Conservation (phyloP, 352 stramenopile genomes). For the Plasmopara muralis region DNA sequence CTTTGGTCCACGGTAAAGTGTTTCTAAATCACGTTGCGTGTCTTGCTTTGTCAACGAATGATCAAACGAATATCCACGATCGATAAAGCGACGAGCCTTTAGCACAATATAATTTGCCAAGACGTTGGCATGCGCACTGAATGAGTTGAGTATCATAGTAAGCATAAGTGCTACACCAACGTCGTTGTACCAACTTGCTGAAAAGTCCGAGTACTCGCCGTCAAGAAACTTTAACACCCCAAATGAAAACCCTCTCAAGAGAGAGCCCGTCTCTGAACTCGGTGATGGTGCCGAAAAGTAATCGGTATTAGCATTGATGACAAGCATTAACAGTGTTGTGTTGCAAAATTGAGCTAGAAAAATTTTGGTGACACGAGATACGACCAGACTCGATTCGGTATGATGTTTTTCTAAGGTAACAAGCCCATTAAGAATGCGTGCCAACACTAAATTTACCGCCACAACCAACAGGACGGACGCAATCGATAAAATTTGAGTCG, state of each 20-base stretch:
- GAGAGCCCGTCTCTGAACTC: constrained; percentile 14
- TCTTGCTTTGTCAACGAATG: constrained; percentile 61
- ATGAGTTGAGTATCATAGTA: constrained; percentile 78
- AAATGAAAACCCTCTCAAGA: constrained; percentile 18
- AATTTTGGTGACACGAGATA: constrained; percentile 69
- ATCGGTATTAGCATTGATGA: constrained; percentile 73
- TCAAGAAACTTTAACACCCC: constrained; percentile 44
- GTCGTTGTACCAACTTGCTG: constrained; percentile 69
- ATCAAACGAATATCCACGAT: constrained; percentile 61
- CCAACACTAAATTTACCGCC: constrained; percentile 58
- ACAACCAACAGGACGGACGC: constrained; percentile 68
- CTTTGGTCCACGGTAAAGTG: constrained; percentile 64
- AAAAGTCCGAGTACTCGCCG: constrained; percentile 77
- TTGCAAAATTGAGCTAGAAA: constrained; percentile 81
- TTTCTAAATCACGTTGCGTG: constrained; percentile 76
- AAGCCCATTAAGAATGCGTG: constrained; percentile 56
- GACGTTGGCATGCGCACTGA: constrained; percentile 59
- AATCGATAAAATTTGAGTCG: constrained; percentile 54
- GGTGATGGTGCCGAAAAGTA: constrained; percentile 38
- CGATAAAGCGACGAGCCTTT: constrained; percentile 43
- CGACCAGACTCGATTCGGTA: constrained; percentile 61
- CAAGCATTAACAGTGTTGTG: constrained; percentile 64
- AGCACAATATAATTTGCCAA: constrained; percentile 49
- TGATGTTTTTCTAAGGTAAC: constrained; percentile 76
- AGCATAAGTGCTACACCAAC: constrained; percentile 75